Evolutionary conservation across 2,329 filamentous ascomycete genomes (phyloP), one percentile per base, ranked within the genome.

Genomic region (Sporothrix humicola): DNA sequence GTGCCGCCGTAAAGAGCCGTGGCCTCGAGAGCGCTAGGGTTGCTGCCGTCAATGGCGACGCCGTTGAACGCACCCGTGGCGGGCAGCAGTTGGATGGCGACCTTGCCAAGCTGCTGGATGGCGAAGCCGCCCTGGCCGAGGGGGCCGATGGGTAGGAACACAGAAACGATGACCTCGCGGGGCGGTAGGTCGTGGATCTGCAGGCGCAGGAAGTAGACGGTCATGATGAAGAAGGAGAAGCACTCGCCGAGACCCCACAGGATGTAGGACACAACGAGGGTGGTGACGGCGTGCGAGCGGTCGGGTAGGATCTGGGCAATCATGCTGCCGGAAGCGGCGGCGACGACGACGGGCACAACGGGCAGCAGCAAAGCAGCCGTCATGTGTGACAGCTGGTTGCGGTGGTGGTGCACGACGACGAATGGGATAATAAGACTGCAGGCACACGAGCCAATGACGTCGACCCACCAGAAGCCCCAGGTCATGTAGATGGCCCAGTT

Each of bases 131-230:
- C 89, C 79, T 90, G 87, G 0, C 89, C 89, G 0, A 91, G 81
- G 0, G 90, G 89, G 0, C 89, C 89, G 0, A 92, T 81, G 0
- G 89, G 89, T 1, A 92, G 81, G 76, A 92, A 90, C 10, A 87
- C 86, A 1, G 86, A 89, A 0, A 91, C 88, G 20, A 91, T 87
- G 61, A 90, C 87, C 78, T 92, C 91, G 68, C 87, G 85, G 0
- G 90, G 87, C 0, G 91, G 91, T 15, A 93, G 84, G 54, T 89
- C 89, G 80, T 93, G 87, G 2, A 93, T 80, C 3, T 88, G 89
- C 10, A 93, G 83, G 12, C 91, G 89, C 74, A 91, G 88, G 78
- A 92, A 92, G 80, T 93, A 93, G 52, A 93, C 86, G 12, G 88
- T 88, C 37, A 93, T 82, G 23, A 92, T 86, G 58, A 86, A 85